Base-by-base conservation (phyloP, 768 basidiomycete species). In the Rickenella mellea region DNA sequence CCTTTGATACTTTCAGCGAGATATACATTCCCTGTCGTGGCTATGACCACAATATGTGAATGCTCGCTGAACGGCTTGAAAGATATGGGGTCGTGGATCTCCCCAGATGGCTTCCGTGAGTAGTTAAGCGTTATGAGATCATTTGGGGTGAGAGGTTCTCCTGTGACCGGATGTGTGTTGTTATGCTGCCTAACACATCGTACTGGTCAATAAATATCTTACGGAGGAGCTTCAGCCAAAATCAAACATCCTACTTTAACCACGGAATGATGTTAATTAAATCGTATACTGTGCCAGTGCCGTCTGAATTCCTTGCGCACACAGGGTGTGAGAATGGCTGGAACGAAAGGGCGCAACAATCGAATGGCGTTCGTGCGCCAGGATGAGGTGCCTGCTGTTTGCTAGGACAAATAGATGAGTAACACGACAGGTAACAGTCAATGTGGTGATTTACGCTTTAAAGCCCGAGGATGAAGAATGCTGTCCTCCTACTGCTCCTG, bases 61-160 rank as follows among this genome's bases (percentile, higher is more conserved):
- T 98, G 94, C 48, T 94, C 84, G 56, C 74, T 92, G 71, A 99
- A 96, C 2, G 88, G 84, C 59, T 97, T 98, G 76, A 94, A 99
- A 3, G 91, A 90, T 32, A 99, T 91, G 1, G 96, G 96, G 59
- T 99, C 96, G 58, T 96, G 83, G 10, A 88, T 76, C 60, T 91
- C 85, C 28, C 85, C 85, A 20, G 89, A 78, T 2, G 85, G 67
- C 59, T 93, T 93, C 47, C 89, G 73, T 1, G 81, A 77, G 54
- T 90, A 91, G 55, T 86, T 72, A 24, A 90, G 70, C n/a, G 74
- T 73, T 35, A 90, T 83, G 42, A 91, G 73, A 46, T 86, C 82
- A 6, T 77, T 69, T 0, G 86, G 83, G 3, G 63, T 57, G n/a
- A 88, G 65, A 5, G 80, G 69, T 40, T 78, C 77, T 55, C 84